Percentiles rank a stretch among this genome's conserved stretches.
Conservation (phyloP, 495 filamentous ascomycete genomes). For the Aeminium ludgeri region DNA sequence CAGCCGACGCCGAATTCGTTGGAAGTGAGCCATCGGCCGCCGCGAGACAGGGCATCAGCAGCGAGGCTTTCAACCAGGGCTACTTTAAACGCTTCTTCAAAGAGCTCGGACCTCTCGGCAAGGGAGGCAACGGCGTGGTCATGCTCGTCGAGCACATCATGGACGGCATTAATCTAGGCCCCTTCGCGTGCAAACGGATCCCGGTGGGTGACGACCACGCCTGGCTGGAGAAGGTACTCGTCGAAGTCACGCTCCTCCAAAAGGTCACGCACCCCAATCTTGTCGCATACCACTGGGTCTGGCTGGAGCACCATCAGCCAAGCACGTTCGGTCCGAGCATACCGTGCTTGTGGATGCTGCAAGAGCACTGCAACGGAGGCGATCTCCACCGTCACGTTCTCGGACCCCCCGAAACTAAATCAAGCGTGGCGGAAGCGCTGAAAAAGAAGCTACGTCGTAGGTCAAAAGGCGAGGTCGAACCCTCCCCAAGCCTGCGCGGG, state of each 20-base stretch:
- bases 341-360: conserved; percentile 88
- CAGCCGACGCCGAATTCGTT: conserved; percentile 35
- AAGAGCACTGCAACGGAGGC: conserved; percentile 94
- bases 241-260: conserved; percentile 83
- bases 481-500: conserved; percentile 29
- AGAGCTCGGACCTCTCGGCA: conserved; percentile 67
- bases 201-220: conserved; percentile 87
- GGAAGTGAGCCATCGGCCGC: conserved; percentile 31
- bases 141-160: conserved; percentile 78
- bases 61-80: conserved; percentile 70
- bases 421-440: conserved; percentile 54
- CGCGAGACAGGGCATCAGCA: conserved; percentile 51
- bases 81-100: conserved; percentile 89
- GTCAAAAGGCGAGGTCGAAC: conserved; percentile 47
- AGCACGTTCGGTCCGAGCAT: conserved; percentile 77
- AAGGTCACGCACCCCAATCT: conserved; percentile 84
- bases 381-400: conserved; percentile 76
- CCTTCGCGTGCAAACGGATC: conserved; percentile 93
- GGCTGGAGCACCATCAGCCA: conserved; percentile 78
- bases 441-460: conserved; percentile 72
- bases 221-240: conserved; percentile 86
- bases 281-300: conserved; percentile 94
- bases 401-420: conserved; percentile 39
- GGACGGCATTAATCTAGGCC: conserved; percentile 67
- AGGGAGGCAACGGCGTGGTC: conserved; percentile 88